Base-by-base conservation (phyloP, 345 rosid species). In the Syzygium aqueum region DNA sequence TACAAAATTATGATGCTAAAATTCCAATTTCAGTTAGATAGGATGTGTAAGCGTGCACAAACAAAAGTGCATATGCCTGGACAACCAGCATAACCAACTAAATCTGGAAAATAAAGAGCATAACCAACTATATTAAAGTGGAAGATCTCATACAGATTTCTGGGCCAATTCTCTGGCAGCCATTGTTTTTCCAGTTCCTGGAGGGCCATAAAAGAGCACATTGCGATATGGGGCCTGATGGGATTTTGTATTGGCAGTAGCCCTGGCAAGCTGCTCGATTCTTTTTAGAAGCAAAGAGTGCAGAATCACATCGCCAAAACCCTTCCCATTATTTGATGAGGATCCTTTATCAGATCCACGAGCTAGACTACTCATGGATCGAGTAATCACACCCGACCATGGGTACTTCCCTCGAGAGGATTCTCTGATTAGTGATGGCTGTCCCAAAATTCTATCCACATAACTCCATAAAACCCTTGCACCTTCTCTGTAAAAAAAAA, bases 121-220 rank as follows among this genome's bases (percentile, higher is more conserved):
- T 11, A 30, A 67, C 22, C 78, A 67, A 67, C 43, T 67, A 30
- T 30, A 67, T 67, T 67, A 30, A 16, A 37, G 51, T 86, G 30
- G 56, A 53, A 86, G 89, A 86, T 78, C 13, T 85, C 96, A 90
- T 96, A 97, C 99, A 88, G 99, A 97, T 96, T 92, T 95, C 59
- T 89, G 91, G 86, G 98, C 98, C 77, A 96, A 91, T 90, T 97
- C 98, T 91, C 98, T 93, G 63, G 99, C 99, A 89, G 98, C 99
- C 99, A 97, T 96, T 51, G 99, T 96, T 91, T 97, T 97, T 87
- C 99, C 99, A 46, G 99, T 97, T 89, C 99, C 99, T 82, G 99
- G 99, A 83, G 99, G 99, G 54, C 99, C 99, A 80, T 96, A 95
- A 90, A 97, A 96, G 85, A 97, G 96, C 96, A 97, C 94, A 89